Conservation (phyloP, 768 basidiomycete genomes). For the Leccinum barrowsii region DNA sequence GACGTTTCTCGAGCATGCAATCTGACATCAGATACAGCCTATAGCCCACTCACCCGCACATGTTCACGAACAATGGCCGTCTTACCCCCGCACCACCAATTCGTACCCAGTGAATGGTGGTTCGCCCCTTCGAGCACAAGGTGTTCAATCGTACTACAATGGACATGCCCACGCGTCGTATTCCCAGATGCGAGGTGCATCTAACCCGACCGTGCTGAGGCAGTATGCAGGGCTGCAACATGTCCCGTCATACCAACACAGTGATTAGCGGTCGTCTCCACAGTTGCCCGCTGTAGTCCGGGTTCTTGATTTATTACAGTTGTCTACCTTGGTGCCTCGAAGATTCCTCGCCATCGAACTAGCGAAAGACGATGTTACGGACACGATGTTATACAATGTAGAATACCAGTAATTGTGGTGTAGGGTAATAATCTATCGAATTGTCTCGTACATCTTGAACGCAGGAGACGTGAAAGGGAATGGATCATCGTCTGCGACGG, state of each 20-base stretch:
- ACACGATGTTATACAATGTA: conserved; percentile 23
- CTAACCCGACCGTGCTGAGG: conserved; percentile 15
- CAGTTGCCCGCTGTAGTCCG: background rate
- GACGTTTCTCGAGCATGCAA: background rate
- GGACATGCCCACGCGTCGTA: conserved; percentile 24
- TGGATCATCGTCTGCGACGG: conserved; percentile 56
- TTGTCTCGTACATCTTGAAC: conserved; percentile 76
- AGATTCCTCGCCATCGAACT: background rate
- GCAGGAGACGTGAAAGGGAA: conserved; percentile 62
- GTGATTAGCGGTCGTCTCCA: conserved; percentile 16
- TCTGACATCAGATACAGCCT: conserved; percentile 9
- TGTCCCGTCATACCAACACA: conserved; percentile 28
- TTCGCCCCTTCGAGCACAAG: conserved; percentile 17
- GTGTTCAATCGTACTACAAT: conserved; percentile 25
- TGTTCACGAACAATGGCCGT: conserved; percentile 25
- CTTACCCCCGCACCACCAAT: conserved; percentile 24
- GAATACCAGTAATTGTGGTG: conserved; percentile 25
- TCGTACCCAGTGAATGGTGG: conserved; percentile 19
- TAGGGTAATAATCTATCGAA: conserved; percentile 47
- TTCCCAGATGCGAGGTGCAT: conserved; percentile 26
- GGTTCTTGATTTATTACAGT: conserved; percentile 10
- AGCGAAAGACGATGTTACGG: conserved; percentile 9
- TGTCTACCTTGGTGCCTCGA: background rate
- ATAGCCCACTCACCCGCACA: conserved; percentile 14
- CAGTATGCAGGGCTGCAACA: conserved; percentile 29